Evolutionary conservation across 257 asterid species (phyloP).

Genomic region (Marsdenia floribunda): DNA sequence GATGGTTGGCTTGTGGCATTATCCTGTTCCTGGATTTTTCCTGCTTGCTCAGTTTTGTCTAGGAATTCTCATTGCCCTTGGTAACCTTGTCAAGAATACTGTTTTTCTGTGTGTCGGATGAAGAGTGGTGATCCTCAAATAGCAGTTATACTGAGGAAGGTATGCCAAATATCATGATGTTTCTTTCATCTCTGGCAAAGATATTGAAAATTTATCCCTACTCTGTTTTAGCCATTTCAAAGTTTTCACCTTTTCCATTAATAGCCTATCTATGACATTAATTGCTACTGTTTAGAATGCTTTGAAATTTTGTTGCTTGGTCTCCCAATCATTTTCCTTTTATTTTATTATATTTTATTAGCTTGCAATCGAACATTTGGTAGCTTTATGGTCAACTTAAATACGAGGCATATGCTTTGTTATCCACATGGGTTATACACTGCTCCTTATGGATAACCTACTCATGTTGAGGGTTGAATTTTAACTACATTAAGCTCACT

Average conservation of each 20-base stretch:
- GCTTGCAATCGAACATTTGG: background rate
- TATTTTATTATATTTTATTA: background rate
- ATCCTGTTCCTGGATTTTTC: slow-evolving; percentile 96
- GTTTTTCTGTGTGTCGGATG: slow-evolving; percentile 75
- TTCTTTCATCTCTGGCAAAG: slow-evolving; percentile 12
- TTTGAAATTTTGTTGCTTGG: background rate
- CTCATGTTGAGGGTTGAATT: background rate
- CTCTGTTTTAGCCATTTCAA: slow-evolving; percentile 4
- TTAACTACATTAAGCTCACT: background rate
- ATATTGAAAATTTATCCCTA: background rate
- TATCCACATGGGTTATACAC: background rate
- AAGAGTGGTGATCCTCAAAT: slow-evolving; percentile 54
- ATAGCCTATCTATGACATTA: background rate
- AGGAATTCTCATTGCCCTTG: slow-evolving; percentile 95
- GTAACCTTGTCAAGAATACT: slow-evolving; percentile 89
- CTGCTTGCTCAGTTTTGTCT: slow-evolving; percentile 93
- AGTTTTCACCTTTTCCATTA: background rate
- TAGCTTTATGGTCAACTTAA: background rate
- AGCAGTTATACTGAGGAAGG: slow-evolving; percentile 73
- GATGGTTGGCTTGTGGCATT: slow-evolving; percentile 98
- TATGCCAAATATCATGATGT: slow-evolving; percentile 17
- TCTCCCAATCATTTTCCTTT: background rate
- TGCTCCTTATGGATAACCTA: slow-evolving; percentile 1
- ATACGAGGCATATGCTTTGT: background rate
- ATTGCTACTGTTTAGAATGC: background rate